A percentile compares a stretch with the other conserved stretches of the same genome.
Conservation (phyloP, 148 eudicot species). For the Rhododendron williamsianum region DNA sequence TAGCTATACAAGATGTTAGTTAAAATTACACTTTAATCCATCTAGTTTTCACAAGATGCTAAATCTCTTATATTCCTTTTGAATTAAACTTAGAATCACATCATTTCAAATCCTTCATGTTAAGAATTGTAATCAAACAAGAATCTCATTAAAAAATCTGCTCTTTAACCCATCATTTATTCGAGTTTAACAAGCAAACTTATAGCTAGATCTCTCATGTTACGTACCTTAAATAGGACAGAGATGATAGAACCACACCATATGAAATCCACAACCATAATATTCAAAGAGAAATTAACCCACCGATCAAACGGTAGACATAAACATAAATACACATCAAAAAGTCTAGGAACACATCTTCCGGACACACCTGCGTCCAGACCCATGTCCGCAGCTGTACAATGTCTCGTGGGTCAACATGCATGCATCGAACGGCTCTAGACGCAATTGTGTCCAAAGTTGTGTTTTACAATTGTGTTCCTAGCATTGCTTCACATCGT, state of each 20-base stretch:
- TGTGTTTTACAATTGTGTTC: background rate
- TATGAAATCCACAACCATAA: background rate
- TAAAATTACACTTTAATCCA: background rate
- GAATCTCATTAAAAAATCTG: background rate
- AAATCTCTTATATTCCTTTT: no score
- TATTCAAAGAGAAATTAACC: background rate
- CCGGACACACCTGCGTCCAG: background rate
- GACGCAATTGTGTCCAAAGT: background rate
- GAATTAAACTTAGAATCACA: no score
- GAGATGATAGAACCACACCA: background rate
- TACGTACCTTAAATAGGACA: background rate
- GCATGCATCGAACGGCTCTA: no score
- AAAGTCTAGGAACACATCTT: background rate
- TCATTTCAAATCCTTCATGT: background rate
- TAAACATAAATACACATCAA: background rate
- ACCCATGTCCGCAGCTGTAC: no score
- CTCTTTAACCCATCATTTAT: background rate
- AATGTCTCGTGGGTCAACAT: no score
- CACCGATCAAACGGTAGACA: conserved; percentile 1
- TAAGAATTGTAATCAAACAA: background rate
- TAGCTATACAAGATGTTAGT: background rate
- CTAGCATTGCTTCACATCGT: background rate
- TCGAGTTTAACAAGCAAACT: background rate
- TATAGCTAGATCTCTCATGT: background rate
- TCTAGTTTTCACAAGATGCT: background rate